Evolutionary conservation across 2,329 filamentous ascomycete genomes (phyloP).

Genomic region (Alternaria arborescens): DNA sequence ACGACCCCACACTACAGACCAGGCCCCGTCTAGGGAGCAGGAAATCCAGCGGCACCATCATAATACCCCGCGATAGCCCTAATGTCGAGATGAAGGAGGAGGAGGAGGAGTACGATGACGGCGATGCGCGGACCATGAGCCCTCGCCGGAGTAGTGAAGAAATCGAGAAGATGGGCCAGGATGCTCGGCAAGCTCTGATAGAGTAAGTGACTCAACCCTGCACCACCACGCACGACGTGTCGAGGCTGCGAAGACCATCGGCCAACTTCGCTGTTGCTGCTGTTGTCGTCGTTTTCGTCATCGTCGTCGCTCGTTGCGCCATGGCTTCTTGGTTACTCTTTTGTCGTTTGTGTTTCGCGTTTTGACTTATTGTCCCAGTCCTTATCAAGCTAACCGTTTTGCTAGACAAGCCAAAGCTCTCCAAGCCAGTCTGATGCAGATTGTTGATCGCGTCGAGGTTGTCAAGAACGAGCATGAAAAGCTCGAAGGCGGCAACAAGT

Average conservation of each 20-base stretch:
- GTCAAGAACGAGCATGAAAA: slow-evolving; percentile 96
- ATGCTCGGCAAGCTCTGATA: slow-evolving; percentile 73
- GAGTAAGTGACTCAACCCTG: slow-evolving; percentile 58
- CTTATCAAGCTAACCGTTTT: slow-evolving; percentile 19
- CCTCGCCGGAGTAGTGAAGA: slow-evolving; percentile 90
- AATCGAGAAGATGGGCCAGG: slow-evolving; percentile 83
- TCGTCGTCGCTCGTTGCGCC: not conserved
- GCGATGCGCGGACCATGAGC: slow-evolving; percentile 94
- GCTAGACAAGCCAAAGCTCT: slow-evolving; percentile 84
- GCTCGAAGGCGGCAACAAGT: slow-evolving; percentile 95
- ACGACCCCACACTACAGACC: slow-evolving; percentile 58
- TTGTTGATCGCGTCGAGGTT: slow-evolving; percentile 93
- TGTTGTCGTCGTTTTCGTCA: not conserved
- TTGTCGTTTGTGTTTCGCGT: not conserved
- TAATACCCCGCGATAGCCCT: slow-evolving; percentile 78
- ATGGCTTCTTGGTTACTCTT: not conserved
- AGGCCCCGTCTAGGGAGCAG: slow-evolving; percentile 76
- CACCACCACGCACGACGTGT: not conserved
- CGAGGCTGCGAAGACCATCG: not conserved
- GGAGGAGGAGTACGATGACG: slow-evolving; percentile 79
- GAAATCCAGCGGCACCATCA: slow-evolving; percentile 83
- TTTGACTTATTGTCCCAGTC: slow-evolving; percentile 8
- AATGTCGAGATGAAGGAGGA: slow-evolving; percentile 76
- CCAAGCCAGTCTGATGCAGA: slow-evolving; percentile 86
- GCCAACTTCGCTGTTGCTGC: not conserved